phyloP scores from a whole-genome alignment of 257 asterid species.

The Ilex aquifolium region DNA sequence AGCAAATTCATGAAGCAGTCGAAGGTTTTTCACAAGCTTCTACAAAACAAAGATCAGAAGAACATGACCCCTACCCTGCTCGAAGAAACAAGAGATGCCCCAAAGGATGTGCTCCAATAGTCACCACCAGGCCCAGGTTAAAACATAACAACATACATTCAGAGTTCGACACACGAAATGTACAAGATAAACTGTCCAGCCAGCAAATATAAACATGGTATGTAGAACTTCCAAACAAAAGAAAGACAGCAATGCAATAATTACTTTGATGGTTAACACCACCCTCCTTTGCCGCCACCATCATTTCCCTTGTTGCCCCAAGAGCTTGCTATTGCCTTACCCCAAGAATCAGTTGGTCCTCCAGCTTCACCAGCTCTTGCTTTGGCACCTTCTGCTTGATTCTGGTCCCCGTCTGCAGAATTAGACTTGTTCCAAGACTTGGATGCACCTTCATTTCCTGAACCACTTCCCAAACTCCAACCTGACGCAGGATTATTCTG shows the following conservation, averaged over 20 bases:
- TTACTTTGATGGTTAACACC: slow-evolving; percentile 33
- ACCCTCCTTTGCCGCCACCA: slow-evolving; percentile 56
- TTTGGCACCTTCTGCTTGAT: neutral
- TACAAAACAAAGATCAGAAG: too few species aligned
- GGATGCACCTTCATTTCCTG: slow-evolving; percentile 14
- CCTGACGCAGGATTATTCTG: too few species aligned
- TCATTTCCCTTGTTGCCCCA: slow-evolving; percentile 17
- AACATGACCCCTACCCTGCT: too few species aligned
- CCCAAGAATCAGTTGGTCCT: slow-evolving; percentile 33
- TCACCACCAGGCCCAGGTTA: too few species aligned
- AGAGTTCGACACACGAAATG: too few species aligned
- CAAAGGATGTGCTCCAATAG: too few species aligned
- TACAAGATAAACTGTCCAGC: too few species aligned
- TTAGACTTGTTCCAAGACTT: slow-evolving; percentile 14
- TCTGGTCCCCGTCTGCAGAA: slow-evolving; percentile 6
- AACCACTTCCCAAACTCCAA: neutral
- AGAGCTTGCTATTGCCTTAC: slow-evolving; percentile 28
- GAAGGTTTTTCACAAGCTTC: too few species aligned
- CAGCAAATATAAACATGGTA: neutral
- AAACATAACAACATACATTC: too few species aligned
- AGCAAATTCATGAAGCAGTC: too few species aligned
- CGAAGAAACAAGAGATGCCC: too few species aligned
- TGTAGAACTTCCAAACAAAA: neutral
- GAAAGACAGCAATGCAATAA: slow-evolving; percentile 21
- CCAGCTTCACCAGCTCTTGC: slow-evolving; percentile 8